Base-by-base conservation (phyloP, 2,329 filamentous ascomycete species). In the Pyricularia sp. region DNA sequence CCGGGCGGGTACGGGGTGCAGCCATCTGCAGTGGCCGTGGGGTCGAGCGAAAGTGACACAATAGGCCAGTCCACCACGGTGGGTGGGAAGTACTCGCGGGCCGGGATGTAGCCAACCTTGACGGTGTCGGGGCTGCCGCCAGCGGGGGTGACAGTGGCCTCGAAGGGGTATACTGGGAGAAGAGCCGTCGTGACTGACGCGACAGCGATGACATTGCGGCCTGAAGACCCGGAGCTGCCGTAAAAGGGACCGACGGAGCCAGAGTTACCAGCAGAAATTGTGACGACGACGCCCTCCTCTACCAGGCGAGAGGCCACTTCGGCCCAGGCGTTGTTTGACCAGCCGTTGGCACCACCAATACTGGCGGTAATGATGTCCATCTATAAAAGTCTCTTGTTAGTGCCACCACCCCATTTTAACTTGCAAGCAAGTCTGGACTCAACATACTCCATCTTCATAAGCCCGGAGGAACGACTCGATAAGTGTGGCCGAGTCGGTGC, bases 231-330 rank as follows among this genome's bases (percentile, higher is more conserved):
- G 36, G 58, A 63, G 66, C 68, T 71, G 63, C 72, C 68, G 30
- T 74, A 73, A 68, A 79, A 79, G 64, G 72, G 68, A 12, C 70
- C 72, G 17, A 12, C 12, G 9, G 25, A 5, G 12, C 81, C 81
- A 20, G 77, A 76, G 68, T 83, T 83, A 12, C 81, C 81, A 11
- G 77, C 79, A 0, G 80, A 77, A 36, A 81, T 77, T 4, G 78
- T 77, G 64, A 80, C 77, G n/a, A 79, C 77, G 2, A 81, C 77
- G 23, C 81, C 81, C 4, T 76, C 74, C 17, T 79, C 77, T 23
- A 78, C 79, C 65, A 83, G 80, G n/a, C 80, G 78, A 9, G 77
- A 77, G n/a, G 78, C 76, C 14, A 78, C 76, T 4, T 77, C 72
- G 33, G 77, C 76, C 75, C 77, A 79, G n/a, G 78, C 42, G 14